phyloP scores from a whole-genome alignment of 805 yeast genomes.

The Wickerhamomyces xylosicus region DNA sequence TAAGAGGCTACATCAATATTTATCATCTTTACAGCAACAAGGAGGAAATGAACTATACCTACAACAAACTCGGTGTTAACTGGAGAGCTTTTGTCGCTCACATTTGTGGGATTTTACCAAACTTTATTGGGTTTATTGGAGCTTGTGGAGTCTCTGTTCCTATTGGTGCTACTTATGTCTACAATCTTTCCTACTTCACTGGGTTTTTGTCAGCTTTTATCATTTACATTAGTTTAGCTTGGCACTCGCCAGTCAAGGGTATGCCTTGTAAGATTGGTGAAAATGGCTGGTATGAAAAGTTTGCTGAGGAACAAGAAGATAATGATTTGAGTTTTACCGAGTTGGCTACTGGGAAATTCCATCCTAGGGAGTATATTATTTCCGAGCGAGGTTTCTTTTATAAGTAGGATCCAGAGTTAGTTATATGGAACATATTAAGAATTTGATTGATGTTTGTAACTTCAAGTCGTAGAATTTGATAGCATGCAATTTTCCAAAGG shows the following conservation, averaged over 20 bases:
- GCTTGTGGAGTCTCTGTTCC: conserved; percentile 75
- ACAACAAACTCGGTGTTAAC: conserved; percentile 53
- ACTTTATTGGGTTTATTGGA: conserved; percentile 81
- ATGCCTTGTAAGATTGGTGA: conserved; percentile 31
- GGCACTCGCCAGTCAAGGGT: conserved; percentile 43
- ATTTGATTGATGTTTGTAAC: too few species aligned
- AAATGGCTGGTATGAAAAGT: conserved; percentile 36
- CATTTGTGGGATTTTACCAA: conserved; percentile 70
- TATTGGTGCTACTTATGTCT: conserved; percentile 64
- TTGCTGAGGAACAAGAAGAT: too few species aligned
- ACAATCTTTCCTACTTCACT: conserved; percentile 63
- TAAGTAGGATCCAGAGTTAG: too few species aligned
- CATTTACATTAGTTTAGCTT: conserved; percentile 42
- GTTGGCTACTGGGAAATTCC: too few species aligned
- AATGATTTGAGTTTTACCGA: too few species aligned
- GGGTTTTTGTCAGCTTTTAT: conserved; percentile 56
- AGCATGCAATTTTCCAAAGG: too few species aligned
- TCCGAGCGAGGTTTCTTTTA: too few species aligned
- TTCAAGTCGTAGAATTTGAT: too few species aligned
- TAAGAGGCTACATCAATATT: conserved; percentile 60
- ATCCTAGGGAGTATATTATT: too few species aligned
- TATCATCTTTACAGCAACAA: conserved; percentile 51
- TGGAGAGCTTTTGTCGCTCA: conserved; percentile 84
- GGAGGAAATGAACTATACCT: conserved; percentile 41
- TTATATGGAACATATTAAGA: too few species aligned